Base-by-base conservation (phyloP, 768 basidiomycete genomes). In the Rhodocollybia butyracea region DNA sequence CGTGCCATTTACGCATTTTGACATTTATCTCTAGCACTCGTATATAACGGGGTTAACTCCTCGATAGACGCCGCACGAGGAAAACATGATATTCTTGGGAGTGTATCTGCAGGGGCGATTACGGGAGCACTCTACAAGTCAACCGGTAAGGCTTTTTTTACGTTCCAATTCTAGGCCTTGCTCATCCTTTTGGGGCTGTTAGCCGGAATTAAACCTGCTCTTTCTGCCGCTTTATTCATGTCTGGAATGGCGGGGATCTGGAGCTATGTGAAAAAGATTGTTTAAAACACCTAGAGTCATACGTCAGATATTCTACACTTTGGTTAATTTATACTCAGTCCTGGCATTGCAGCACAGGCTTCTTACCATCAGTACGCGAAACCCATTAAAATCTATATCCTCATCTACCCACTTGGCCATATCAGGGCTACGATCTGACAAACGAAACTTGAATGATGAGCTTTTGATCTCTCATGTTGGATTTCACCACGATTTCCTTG, bases 1-100 rank as follows among this genome's bases (percentile, higher is more conserved):
- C 30, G 51, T 64, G 59, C 67, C 67, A 66, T 70, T 67, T 68
- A 69, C 68, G 71, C 62, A 76, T 72, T 67, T 65, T 65, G 58
- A 72, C 67, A 66, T 61, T 69, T 70, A 7, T 30, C 42, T 68
- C 60, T 69, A 99, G 96, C 96, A 54, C 84, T 99, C 62, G 82
- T 89, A 63, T 99, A 99, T 77, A 99, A 99, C 73, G 89, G 85
- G 61, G 82, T 98, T 75, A 98, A 98, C 78, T 96, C 95, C 57
- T 83, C 88, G 53, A 90, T 98, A 65, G 96, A 98, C 71, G 77
- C 82, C 56, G 76, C 85, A 67, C 85, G 96, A 68, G 94, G 95
- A 59, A 84, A 89, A 70, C 96, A 98, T 70, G 97, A 99, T 68
- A 85, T 83, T 43, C 78, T 84, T 60, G 94, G 95, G 59, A 93